Conservation (phyloP, 2,329 filamentous ascomycete genomes). For the Pseudogymnoascus sp. region DNA sequence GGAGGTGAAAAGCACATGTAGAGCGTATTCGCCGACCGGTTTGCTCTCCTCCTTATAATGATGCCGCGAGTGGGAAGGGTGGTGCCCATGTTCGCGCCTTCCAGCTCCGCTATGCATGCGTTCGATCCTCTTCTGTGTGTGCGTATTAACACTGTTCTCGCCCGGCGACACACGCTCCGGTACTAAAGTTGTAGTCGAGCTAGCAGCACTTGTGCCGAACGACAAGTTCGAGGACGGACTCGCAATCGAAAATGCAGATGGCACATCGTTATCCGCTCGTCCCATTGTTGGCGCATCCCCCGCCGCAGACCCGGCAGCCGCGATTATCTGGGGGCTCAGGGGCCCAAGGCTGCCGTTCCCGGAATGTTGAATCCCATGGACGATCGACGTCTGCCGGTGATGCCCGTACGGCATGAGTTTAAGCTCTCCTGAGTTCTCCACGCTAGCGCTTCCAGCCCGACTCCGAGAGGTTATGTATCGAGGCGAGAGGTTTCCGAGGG, state of each 20-base stretch:
- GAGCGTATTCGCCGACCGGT: conserved; percentile 94
- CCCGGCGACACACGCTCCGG: conserved; percentile 32
- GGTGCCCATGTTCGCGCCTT: conserved; percentile 63
- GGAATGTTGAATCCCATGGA: conserved; percentile 89
- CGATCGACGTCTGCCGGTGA: conserved; percentile 92
- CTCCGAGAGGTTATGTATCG: background rate
- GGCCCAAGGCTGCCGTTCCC: conserved; percentile 84
- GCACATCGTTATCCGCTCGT: conserved; percentile 17
- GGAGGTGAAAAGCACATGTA: conserved; percentile 93
- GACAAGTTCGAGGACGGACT: conserved; percentile 18
- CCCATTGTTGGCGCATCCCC: conserved; percentile 26
- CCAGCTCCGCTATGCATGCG: conserved; percentile 59
- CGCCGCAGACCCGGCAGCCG: conserved; percentile 45
- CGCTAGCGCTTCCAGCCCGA: background rate
- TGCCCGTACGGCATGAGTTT: conserved; percentile 54
- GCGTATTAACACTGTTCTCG: conserved; percentile 36
- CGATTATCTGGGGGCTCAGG: conserved; percentile 78
- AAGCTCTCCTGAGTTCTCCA: background rate
- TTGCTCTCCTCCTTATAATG: conserved; percentile 66
- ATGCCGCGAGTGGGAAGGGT: conserved; percentile 63
- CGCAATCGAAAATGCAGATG: conserved; percentile 18
- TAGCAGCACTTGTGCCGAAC: conserved; percentile 22
- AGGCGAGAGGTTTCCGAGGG: background rate
- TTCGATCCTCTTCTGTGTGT: conserved; percentile 46
- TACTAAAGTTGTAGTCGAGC: conserved; percentile 23